Evolutionary conservation across 139 green algal genomes (phyloP), one percentile per base, ranked within the genome.

Genomic region (Chlorella sp.): DNA sequence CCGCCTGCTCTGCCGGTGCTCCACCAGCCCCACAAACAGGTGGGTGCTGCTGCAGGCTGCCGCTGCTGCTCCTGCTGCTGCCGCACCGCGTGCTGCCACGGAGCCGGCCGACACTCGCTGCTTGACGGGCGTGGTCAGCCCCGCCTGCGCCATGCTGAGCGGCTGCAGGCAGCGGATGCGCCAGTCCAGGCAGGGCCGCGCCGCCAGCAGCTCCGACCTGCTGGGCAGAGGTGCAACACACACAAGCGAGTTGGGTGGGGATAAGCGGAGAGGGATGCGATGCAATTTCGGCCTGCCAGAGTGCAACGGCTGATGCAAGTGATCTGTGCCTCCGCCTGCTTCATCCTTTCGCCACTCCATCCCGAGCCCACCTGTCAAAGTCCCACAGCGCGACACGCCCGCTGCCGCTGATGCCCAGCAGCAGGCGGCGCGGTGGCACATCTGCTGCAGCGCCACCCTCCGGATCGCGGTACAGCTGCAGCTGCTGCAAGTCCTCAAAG

Each of bases 401-500:
- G 60, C 60, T 4, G 76, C 76, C 38, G 76, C 76, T 73, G 25
- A 82, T 38, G 5, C 76, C 76, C 57, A 72, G 36, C 60, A 82
- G 60, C 57, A 82, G 76, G 13, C 36, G 76, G 76, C 57, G 57
- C 23, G 25, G 3, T 26, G 36, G 34, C 15, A 15, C 51, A 21
- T 2, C 51, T 21, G 51, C 12, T 60, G 51, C 3, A 21, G 51
- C 51, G 13, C 51, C 13, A 41, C 32, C 16, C 36, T 72, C 57
- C 0, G 76, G 57, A 21, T 67, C 39, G 26, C 60, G 76, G 39
- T 73, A 82, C 60, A 41, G 34, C 60, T 44, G 60, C 76, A 82
- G 57, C 38, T 82, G 76, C 21, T 68, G 18, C 13, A 82, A 36
- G 41, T 82, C 76, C 76, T 82, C 76, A 57, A 73, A 82, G 12